Conservation (phyloP, 2,329 filamentous ascomycete species). For the Sclerotinia trifoliorum region DNA sequence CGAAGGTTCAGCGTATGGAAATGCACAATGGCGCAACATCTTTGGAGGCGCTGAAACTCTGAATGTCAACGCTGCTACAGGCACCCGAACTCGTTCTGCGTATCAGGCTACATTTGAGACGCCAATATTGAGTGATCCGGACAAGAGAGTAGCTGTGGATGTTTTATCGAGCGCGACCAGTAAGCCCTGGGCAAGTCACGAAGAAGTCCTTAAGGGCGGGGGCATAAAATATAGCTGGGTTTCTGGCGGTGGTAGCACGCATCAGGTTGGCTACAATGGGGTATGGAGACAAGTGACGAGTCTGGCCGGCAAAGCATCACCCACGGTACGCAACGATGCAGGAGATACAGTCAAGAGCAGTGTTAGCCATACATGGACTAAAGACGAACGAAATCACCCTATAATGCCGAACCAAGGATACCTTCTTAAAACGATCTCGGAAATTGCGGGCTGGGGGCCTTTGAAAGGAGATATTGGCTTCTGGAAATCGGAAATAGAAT, state of each 20-base stretch:
- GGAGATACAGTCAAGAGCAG: conserved; percentile 90
- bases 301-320: conserved; percentile 71
- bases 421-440: conserved; percentile 71
- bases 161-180: conserved; percentile 79
- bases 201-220: conserved; percentile 80
- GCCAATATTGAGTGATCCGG: conserved; percentile 80
- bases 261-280: conserved; percentile 77
- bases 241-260: conserved; percentile 60
- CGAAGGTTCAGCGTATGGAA: conserved; percentile 90
- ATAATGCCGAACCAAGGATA: conserved; percentile 82
- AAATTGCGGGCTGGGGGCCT: conserved; percentile 83
- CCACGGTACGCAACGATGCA: conserved; percentile 78
- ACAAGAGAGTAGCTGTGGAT: conserved; percentile 75
- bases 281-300: conserved; percentile 88
- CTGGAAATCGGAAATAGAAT: conserved; percentile 85
- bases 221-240: conserved; percentile 76
- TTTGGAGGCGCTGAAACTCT: conserved; percentile 92
- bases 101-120: conserved; percentile 85
- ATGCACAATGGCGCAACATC: conserved; percentile 83
- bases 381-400: conserved; percentile 79
- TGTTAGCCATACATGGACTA: conserved; percentile 75
- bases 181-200: conserved; percentile 91
- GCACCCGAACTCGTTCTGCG: conserved; percentile 85
- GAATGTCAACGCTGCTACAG: conserved; percentile 80
- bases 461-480: conserved; percentile 90